Conservation (phyloP, 805 yeast genomes). For the Suhomyces sp. region DNA sequence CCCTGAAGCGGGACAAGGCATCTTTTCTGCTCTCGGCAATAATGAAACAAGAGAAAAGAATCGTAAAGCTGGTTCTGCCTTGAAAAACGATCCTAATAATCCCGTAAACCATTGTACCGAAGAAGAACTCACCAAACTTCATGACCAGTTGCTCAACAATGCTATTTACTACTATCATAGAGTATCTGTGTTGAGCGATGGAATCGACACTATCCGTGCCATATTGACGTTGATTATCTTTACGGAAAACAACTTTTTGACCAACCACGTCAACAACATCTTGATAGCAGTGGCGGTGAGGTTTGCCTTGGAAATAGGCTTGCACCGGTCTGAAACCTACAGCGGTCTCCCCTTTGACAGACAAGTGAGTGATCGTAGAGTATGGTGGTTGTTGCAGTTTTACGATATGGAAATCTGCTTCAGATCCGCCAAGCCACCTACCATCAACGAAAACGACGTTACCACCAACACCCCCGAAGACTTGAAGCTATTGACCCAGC, state of each 20-base stretch:
- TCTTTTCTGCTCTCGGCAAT: neutral
- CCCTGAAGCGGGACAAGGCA: neutral
- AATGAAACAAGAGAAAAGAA: neutral
- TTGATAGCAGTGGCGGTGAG: constrained; percentile 33
- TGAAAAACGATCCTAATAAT: neutral
- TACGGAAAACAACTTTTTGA: constrained; percentile 29
- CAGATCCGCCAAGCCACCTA: constrained; percentile 39
- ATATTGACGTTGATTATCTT: constrained; percentile 17
- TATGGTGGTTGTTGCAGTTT: constrained; percentile 39
- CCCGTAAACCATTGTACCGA: neutral
- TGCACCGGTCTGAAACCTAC: constrained; percentile 35
- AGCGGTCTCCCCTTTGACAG: constrained; percentile 19
- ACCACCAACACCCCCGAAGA: constrained; percentile 25
- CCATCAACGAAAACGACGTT: constrained; percentile 32
- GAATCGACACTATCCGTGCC: constrained; percentile 19
- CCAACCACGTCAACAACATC: constrained; percentile 29
- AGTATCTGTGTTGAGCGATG: constrained; percentile 22
- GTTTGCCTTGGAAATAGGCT: constrained; percentile 41
- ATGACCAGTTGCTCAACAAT: constrained; percentile 16
- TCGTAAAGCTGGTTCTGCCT: neutral
- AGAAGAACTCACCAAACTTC: constrained; percentile 16
- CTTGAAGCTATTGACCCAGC: neutral
- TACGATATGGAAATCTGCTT: constrained; percentile 38
- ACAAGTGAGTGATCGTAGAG: constrained; percentile 19
- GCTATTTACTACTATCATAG: constrained; percentile 21